Conservation (phyloP, 2,329 filamentous ascomycete genomes). For the Fusarium chuoi region DNA sequence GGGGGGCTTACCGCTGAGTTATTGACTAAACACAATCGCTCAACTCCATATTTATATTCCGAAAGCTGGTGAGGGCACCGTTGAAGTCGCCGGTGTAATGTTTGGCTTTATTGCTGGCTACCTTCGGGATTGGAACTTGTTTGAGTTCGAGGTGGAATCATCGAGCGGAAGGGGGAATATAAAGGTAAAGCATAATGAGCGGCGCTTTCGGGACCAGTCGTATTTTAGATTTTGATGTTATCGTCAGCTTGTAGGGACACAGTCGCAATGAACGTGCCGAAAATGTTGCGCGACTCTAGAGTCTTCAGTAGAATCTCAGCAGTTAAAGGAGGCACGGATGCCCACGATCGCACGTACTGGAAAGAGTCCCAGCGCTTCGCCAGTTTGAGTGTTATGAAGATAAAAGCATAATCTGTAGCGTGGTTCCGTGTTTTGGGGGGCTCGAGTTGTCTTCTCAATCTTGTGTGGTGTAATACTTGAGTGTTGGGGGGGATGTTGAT, state of each 20-base stretch:
- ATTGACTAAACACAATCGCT: accelerated
- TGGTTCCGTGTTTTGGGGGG: accelerated
- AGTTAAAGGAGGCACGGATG: accelerated
- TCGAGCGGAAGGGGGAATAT: accelerated
- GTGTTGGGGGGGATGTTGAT: accelerated
- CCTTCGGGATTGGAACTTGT: not conserved
- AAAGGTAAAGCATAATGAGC: too few species aligned
- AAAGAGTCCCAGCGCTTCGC: accelerated
- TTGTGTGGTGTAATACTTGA: accelerated
- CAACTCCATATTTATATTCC: accelerated
- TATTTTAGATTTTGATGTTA: accelerated
- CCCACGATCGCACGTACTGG: accelerated
- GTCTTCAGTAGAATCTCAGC: not conserved
- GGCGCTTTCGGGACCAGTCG: too few species aligned
- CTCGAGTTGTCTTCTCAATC: accelerated
- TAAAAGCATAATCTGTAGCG: accelerated
- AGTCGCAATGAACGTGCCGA: accelerated
- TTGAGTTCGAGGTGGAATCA: not conserved
- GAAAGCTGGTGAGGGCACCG: accelerated
- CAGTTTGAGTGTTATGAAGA: accelerated
- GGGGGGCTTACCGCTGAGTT: not conserved
- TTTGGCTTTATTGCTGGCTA: accelerated
- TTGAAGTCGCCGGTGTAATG: accelerated
- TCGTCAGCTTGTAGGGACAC: accelerated
- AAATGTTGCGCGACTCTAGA: not conserved